Evolutionary conservation across 805 yeast genomes (phyloP), one percentile per base, ranked within the genome.

Genomic region (Hanseniaspora hatyaiensis): DNA sequence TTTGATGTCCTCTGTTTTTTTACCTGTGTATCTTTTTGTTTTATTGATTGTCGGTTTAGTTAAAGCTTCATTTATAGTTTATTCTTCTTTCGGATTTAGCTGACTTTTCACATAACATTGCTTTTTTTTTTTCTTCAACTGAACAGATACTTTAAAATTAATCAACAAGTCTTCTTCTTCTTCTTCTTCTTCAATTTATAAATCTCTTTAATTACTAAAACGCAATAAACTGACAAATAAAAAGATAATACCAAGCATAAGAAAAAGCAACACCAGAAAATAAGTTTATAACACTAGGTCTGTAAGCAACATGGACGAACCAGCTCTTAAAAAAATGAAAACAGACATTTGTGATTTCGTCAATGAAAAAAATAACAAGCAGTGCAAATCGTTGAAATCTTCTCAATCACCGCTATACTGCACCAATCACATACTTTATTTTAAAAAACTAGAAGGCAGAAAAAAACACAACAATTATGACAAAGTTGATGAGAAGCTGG

Each of bases 301-400:
- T 6, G 8, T 24, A 22, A 2, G 2, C n/a, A 20, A 26, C 15
- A 38, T 33, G 22, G 50, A 34, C 6, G 47, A 42, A n/a, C 46
- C 51, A 18, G 11, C 29, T 30, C 15, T 12, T 22, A 40, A 38
- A 28, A 24, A 52, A 66, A 11, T 38, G 16, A 47, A 34, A 34
- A 20, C 22, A 15, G 47, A 62, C 75, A 19, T 36, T 12, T 44
- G 87, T 60, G 70, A 69, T 50, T 77, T 57, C 55, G 64, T 67
- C 40, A 59, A 79, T 15, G 63, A 59, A 11, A 69, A 68, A 56
- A 78, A 75, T 60, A 69, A 70, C 32, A 65, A 84, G 48, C 62
- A 61, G 38, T 82, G 94, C 60, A 73, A 37, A 24, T 40, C 76
- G 3, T 69, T 81, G 71, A 78, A 78, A 51, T 65, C 82, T 28